phyloP scores from a whole-genome alignment of 2,329 filamentous ascomycete genomes.

The Aspergillus japonicus region DNA sequence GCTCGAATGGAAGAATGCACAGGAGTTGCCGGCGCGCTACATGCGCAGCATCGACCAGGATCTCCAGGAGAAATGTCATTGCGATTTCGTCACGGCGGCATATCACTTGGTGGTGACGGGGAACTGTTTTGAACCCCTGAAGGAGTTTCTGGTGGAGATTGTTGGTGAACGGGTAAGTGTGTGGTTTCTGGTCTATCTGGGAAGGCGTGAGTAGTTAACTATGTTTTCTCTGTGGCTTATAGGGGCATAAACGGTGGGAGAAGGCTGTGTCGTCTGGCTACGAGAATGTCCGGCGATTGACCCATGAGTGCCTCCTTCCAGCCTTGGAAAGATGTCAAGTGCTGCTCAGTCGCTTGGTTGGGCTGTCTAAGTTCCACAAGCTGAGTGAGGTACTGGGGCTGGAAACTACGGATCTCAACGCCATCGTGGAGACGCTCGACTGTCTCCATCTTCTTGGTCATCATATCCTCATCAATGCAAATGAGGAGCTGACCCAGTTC shows the following conservation, averaged over 20 bases:
- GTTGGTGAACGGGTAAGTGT: slow-evolving; percentile 69
- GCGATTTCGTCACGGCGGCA: slow-evolving; percentile 69
- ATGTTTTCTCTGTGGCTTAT: slow-evolving; percentile 9
- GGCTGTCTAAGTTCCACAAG: slow-evolving; percentile 78
- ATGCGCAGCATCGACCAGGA: slow-evolving; percentile 74
- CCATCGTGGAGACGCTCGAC: slow-evolving; percentile 65
- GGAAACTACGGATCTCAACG: slow-evolving; percentile 60
- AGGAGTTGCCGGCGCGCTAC: slow-evolving; percentile 76
- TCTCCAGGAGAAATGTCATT: slow-evolving; percentile 63
- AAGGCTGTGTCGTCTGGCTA: slow-evolving; percentile 78
- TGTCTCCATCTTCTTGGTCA: slow-evolving; percentile 74
- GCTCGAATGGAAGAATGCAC: slow-evolving; percentile 77
- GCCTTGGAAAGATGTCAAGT: slow-evolving; percentile 80
- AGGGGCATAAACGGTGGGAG: slow-evolving; percentile 95
- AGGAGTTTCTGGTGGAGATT: slow-evolving; percentile 86
- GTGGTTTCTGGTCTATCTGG: not conserved
- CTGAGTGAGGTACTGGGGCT: slow-evolving; percentile 66
- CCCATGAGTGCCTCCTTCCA: slow-evolving; percentile 86
- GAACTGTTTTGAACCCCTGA: slow-evolving; percentile 70
- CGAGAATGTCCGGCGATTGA: slow-evolving; percentile 70
- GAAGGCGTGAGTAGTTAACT: not conserved
- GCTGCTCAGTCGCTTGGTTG: slow-evolving; percentile 77
- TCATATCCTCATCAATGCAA: slow-evolving; percentile 67
- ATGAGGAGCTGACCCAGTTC: slow-evolving; percentile 78
- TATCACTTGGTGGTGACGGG: slow-evolving; percentile 85